These are phyloP conservation scores for Termitomyces sp. DNA, from an alignment of 768 basidiomycete genomes.

Conservation along the genomic window DNA sequence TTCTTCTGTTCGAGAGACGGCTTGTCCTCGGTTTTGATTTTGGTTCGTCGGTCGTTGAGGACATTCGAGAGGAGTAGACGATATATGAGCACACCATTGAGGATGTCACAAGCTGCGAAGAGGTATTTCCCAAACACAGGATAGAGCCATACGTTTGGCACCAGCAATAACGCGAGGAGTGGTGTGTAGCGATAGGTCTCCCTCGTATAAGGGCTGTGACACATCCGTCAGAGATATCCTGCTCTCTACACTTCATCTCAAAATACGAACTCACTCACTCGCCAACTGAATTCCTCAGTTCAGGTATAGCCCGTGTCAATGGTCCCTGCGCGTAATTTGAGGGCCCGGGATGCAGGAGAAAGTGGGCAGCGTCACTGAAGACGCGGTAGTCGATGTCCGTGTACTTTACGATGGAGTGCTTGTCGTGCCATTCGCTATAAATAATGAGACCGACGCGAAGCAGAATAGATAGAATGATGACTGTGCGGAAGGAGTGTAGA, in stretches of 20 bases:
- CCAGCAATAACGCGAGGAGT: slow-evolving; percentile 76
- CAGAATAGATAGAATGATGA: slow-evolving; percentile 53
- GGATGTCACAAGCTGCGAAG: slow-evolving; percentile 80
- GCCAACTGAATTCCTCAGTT: slow-evolving; percentile 49
- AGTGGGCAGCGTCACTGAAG: slow-evolving; percentile 87
- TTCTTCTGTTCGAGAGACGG: not conserved
- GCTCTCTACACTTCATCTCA: slow-evolving; percentile 9
- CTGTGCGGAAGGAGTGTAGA: slow-evolving; percentile 44
- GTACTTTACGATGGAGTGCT: slow-evolving; percentile 82
- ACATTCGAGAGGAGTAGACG: slow-evolving; percentile 52
- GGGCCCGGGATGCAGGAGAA: slow-evolving; percentile 52
- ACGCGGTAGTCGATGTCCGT: slow-evolving; percentile 98
- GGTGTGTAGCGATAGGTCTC: slow-evolving; percentile 98
- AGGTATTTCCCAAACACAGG: slow-evolving; percentile 89
- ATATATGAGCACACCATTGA: slow-evolving; percentile 75
- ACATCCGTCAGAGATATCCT: slow-evolving; percentile 9
- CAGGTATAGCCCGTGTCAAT: slow-evolving; percentile 34
- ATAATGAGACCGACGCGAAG: slow-evolving; percentile 71
- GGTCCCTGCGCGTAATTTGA: slow-evolving; percentile 60
- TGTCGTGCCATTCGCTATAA: slow-evolving; percentile 92
- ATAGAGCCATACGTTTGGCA: slow-evolving; percentile 79
- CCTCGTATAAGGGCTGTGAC: slow-evolving; percentile 78
- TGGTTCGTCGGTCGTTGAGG: slow-evolving; percentile 24
- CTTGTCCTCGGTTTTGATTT: not conserved
- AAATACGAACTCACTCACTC: slow-evolving; percentile 56